phyloP scores from a whole-genome alignment of 2,329 filamentous ascomycete genomes.

The Monilinia fructigena region DNA sequence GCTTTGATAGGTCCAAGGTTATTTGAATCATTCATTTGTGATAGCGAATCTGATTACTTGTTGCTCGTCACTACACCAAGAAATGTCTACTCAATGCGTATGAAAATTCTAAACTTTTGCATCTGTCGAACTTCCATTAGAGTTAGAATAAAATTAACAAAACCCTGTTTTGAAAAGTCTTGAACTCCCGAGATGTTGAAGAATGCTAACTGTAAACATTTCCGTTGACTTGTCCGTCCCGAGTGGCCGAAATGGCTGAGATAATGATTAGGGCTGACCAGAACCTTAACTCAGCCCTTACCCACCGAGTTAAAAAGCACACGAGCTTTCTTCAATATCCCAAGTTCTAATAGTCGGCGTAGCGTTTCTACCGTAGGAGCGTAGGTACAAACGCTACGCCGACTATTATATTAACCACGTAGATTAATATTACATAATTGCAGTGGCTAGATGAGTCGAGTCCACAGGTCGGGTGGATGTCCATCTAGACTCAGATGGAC shows the following conservation, averaged over 20 bases:
- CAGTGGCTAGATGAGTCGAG: neutral
- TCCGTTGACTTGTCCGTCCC: neutral
- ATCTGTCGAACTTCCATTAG: too few species aligned
- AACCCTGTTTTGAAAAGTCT: too few species aligned
- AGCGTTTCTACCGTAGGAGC: too few species aligned
- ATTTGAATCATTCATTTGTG: neutral
- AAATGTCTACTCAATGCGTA: neutral
- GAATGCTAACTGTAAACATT: neutral
- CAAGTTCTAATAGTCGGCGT: neutral
- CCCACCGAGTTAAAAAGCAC: constrained; percentile 12
- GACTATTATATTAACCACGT: neutral
- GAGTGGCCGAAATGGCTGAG: neutral
- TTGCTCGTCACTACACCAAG: too few species aligned
- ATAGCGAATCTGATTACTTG: neutral
- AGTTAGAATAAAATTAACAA: too few species aligned
- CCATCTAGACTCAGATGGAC: too few species aligned
- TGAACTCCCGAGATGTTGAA: too few species aligned
- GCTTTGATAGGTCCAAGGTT: neutral
- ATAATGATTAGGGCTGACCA: neutral
- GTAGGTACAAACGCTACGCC: too few species aligned
- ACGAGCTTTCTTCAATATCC: neutral
- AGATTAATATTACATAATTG: neutral
- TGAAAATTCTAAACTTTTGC: too few species aligned
- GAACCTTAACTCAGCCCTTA: constrained; percentile 3
- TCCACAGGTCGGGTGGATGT: too few species aligned